Base-by-base conservation (phyloP, 2,329 filamentous ascomycete genomes). In the Pyrenochaeta sp. region DNA sequence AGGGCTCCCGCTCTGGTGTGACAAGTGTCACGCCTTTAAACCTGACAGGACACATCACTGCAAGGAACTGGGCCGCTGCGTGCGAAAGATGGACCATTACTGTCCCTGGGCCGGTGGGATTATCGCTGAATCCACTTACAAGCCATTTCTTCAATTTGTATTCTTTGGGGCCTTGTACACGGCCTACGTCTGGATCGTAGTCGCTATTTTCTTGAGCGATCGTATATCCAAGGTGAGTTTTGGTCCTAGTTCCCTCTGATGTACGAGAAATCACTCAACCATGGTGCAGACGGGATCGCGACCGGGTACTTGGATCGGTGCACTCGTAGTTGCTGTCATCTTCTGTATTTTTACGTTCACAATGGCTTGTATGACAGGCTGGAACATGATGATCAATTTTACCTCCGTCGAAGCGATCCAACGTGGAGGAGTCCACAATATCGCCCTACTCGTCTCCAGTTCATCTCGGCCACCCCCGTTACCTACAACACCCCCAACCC, bases 91-190 rank as follows among this genome's bases (percentile, higher is more conserved):
- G 88, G 93, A 97, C 53, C 93, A 97, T 65, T 94, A 92, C 61
- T 99, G 94, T 63, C 94, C 93, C 0, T 97, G 85, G 84, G 92
- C 96, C n/a, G 93, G 93, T 3, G 94, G 93, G 15, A 89, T 96
- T 54, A 86, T 99, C 7, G 88, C 85, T 0, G 92, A 96, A 68
- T 91, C 84, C 1, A 77, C 87, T 2, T 92, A 93, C 75, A 96
- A 96, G 61, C 96, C 90, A 72, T 97, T 99, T 64, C 76, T 91
- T 8, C 94, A 96, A 56, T 96, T 96, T 63, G 84, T 85, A 11
- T 80, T 83, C 29, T 96, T 94, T 67, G 84, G 84, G 1, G 74
- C 83, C 4, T 59, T 90, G 3, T 89, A 86, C 58, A 90, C 86
- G 54, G 69, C 77, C 3, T 81, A 89, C 45, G 72, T 81, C 7